Evolutionary conservation across 179 eudicot genomes (phyloP), one percentile per base, ranked within the genome.

Genomic region (Drosera spatulata): DNA sequence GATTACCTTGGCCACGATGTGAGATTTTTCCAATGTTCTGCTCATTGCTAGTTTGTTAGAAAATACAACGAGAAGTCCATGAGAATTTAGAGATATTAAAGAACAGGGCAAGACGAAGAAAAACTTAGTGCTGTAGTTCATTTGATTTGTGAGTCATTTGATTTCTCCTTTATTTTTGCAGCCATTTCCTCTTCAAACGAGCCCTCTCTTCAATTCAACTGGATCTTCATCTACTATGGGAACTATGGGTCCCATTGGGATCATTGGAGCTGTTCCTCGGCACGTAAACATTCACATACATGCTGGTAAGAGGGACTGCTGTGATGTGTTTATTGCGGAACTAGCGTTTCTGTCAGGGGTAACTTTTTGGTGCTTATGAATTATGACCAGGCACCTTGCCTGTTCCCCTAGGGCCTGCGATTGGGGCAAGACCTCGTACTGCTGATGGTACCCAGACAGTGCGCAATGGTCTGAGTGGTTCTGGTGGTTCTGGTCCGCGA

Each of bases 111-210:
- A 22, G 33, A 22, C 33, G 33, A 22, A 22, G 33, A 22, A 22
- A 22, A 22, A 22, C 33, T 22, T 22, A 1, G 33, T 22, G 33
- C 33, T 22, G 1, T 22, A 22, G 33, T 22, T 22, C 1, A 22
- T 22, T 22, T 22, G 33, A 22, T 22, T 22, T 22, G 33, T 22
- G 4, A 50, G 53, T 11, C 53, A 50, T 4, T 50, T 55, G 10
- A 12, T 58, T 58, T 44, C 5, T 22, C 38, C 59, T 50, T 41
- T 55, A 15, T 50, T 11, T 62, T 60, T 72, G 79, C 85, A 91
- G 98, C 98, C 96, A 4, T 91, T 84, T 61, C 88, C 95, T 41
- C 86, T 88, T 61, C 97, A 88, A 80, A 64, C 85, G 60, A 78
- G 79, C 66, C 75, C 95, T 39, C 77, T 88, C 51, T 88, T 91